Conservation (phyloP, 2,329 filamentous ascomycete species). For the Fusarium nygamai region DNA sequence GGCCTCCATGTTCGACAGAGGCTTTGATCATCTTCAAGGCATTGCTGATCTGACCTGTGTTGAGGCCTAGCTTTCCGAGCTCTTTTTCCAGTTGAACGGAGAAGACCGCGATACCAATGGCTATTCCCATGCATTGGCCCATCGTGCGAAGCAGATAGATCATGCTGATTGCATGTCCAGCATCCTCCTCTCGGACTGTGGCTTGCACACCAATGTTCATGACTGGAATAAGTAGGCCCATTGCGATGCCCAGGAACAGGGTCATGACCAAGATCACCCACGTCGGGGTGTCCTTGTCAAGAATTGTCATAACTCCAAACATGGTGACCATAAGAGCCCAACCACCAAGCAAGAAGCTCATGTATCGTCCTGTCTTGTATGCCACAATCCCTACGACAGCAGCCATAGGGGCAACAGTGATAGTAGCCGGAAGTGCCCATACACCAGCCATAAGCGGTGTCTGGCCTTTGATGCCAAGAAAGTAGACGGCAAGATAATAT, state of each 20-base stretch:
- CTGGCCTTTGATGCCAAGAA: constrained; percentile 36
- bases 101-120: constrained; percentile 41
- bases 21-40: constrained; percentile 37
- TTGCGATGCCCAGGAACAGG: constrained; percentile 67
- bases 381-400: constrained; percentile 65
- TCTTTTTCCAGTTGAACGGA: constrained; percentile 31
- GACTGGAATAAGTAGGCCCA: constrained; percentile 72
- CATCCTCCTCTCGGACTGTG: constrained; percentile 28
- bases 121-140: constrained; percentile 44
- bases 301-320: constrained; percentile 62
- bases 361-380: constrained; percentile 66
- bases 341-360: constrained; percentile 68
- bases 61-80: constrained; percentile 18
- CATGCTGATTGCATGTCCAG: constrained; percentile 41
- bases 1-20: constrained; percentile 26
- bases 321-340: constrained; percentile 70
- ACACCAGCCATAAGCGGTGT: constrained; percentile 48
- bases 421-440: constrained; percentile 66
- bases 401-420: constrained; percentile 71
- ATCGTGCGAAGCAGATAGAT: constrained; percentile 40
- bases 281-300: constrained; percentile 59
- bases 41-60: constrained; percentile 19
- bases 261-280: constrained; percentile 69
- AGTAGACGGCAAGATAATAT: constrained; percentile 44
- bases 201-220: constrained; percentile 73